phyloP scores from a whole-genome alignment of 1,284 basidiomycete species.

The Trichosporon sp. region DNA sequence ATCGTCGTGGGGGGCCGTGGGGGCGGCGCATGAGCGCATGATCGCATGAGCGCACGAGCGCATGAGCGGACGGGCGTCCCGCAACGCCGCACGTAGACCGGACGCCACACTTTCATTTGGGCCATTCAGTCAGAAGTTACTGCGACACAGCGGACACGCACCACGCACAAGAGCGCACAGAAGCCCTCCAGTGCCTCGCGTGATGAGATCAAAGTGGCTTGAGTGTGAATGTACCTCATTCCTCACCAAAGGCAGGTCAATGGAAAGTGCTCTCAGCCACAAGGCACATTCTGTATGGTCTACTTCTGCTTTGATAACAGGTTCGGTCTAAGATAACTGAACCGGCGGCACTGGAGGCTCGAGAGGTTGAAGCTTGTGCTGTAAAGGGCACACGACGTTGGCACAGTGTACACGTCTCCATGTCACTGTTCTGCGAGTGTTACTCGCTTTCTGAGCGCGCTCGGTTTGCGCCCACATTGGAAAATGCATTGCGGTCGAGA shows the following conservation, averaged over 20 bases:
- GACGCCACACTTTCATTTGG: not conserved
- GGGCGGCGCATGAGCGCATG: not conserved
- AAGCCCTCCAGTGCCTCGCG: not conserved
- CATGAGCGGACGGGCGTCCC: not conserved
- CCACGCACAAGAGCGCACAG: not conserved
- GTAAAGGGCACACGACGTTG: not conserved
- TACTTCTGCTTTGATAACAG: not conserved
- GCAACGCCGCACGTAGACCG: not conserved
- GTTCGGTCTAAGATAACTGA: not conserved
- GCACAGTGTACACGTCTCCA: not conserved
- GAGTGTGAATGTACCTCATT: not conserved
- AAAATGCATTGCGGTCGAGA: not conserved
- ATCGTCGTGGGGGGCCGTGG: not conserved
- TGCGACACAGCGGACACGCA: not conserved
- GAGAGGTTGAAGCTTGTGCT: not conserved
- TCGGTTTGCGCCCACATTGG: not conserved
- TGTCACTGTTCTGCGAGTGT: not conserved
- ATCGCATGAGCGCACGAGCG: not conserved
- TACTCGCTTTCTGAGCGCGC: not conserved
- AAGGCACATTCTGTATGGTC: not conserved
- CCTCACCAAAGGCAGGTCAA: not conserved
- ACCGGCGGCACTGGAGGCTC: not conserved
- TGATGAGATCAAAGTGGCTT: not conserved
- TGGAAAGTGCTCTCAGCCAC: not conserved
- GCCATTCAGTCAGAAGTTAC: not conserved